Base-by-base conservation (phyloP, 2,329 filamentous ascomycete genomes). In the Fusarium sp. region DNA sequence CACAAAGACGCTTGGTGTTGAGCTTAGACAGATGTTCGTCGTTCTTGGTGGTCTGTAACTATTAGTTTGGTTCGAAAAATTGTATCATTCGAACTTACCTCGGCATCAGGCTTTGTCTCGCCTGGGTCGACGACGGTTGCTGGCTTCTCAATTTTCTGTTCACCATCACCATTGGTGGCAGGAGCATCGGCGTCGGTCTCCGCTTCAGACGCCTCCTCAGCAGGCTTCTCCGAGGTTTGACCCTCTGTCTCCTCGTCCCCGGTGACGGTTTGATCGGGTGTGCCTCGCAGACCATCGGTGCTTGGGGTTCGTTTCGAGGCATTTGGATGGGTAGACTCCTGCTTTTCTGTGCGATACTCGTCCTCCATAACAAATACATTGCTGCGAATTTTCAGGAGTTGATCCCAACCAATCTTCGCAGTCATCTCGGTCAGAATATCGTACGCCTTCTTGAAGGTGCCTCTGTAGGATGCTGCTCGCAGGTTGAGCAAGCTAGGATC, bases 291-390 rank as follows among this genome's bases (percentile, higher is more conserved):
- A 52, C 90, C 92, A 72, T 94, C 91, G 46, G 91, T 93, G 83
- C 94, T 96, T 51, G 94, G 88, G 78, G 92, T 94, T 46, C 92
- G 88, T 75, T 90, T 91, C 25, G 81, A 80, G 65, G 82, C 81
- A 47, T 80, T 76, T 18, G 82, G 78, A 51, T 83, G 81, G 20
- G 83, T 82, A 25, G 84, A 80, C 66, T 91, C 89, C 60, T 92
- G 90, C 80, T 92, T 93, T 81, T 98, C 96, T 60, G 91, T 92
- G 51, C 96, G 90, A 78, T 99, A 99, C 80, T 99, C 96, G 77
- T 99, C 96, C 79, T 99, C 96, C 96, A 99, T 99, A 51, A 99
- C 96, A 75, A 99, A 99, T 2, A 99, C 96, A 69, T 95, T 94
- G 82, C 95, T 98, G 73, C 96, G 89, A 76, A 97, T 97, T 80